phyloP scores from a whole-genome alignment of 176 grass and related monocot species.

The Echinochloa phyllopogon region DNA sequence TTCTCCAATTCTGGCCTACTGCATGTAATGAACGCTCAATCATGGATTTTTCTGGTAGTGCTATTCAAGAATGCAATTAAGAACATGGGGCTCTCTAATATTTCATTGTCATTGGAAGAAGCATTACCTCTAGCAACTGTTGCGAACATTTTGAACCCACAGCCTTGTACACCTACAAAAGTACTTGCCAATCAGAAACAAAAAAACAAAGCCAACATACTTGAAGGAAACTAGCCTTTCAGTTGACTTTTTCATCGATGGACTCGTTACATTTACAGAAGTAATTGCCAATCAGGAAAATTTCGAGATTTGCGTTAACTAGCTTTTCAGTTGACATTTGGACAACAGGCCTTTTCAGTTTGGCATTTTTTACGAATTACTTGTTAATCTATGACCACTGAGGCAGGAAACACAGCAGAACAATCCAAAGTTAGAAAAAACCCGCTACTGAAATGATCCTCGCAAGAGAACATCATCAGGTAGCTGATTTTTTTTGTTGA shows the following conservation, averaged over 20 bases:
- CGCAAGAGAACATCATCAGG: background rate
- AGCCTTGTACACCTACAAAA: constrained; percentile 81
- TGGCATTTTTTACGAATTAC: background rate
- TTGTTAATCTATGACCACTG: background rate
- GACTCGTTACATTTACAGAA: constrained; percentile 8
- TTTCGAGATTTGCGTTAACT: background rate
- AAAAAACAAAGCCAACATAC: background rate
- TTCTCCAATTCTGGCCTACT: constrained; percentile 78
- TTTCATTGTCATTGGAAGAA: background rate
- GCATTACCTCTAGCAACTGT: constrained; percentile 80
- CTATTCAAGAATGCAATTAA: background rate
- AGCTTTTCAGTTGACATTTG: background rate
- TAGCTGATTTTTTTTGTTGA: background rate
- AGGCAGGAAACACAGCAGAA: background rate
- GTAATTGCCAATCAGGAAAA: background rate
- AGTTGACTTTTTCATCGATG: background rate
- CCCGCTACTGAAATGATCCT: background rate
- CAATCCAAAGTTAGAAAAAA: background rate
- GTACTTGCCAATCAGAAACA: constrained; percentile 15
- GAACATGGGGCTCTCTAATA: background rate
- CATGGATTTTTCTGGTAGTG: background rate
- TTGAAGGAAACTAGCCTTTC: background rate
- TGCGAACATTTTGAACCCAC: constrained; percentile 83
- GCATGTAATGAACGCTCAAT: constrained; percentile 39
- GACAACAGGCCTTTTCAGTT: background rate